Evolutionary conservation across 208 protist species (phyloP).

Genomic region (Acanthamoeba royreba): DNA sequence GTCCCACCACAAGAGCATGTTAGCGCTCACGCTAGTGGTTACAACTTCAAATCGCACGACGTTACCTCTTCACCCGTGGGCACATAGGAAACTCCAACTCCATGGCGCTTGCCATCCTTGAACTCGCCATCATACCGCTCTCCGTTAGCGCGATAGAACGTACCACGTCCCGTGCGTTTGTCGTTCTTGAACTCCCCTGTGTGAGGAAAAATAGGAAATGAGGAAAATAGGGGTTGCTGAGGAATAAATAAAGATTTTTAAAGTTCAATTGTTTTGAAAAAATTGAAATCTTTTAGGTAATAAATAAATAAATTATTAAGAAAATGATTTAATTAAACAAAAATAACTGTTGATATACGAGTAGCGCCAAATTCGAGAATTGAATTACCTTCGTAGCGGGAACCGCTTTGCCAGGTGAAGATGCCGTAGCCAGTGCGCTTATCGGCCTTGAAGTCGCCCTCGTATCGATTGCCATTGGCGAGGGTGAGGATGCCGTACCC

Average conservation of each 20-base stretch:
- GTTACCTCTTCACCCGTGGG: background rate
- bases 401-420: constrained; percentile 6
- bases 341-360: no score
- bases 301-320: background rate
- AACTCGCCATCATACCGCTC: constrained; percentile 17
- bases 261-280: no score
- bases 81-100: background rate
- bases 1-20: background rate
- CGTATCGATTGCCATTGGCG: constrained; percentile 32
- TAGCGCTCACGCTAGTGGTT: no score
- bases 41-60: no score
- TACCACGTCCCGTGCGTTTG: background rate
- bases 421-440: background rate
- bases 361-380: background rate
- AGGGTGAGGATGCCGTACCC: background rate
- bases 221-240: no score
- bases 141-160: background rate
- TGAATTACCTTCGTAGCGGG: background rate
- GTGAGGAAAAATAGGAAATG: no score
- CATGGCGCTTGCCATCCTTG: background rate
- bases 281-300: background rate
- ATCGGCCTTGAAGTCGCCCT: constrained; percentile 8
- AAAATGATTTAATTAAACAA: no score
- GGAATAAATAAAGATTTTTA: no score
- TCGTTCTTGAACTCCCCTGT: background rate